Conservation (phyloP, 2,329 filamentous ascomycete genomes). For the Rhynchosporium secalis region DNA sequence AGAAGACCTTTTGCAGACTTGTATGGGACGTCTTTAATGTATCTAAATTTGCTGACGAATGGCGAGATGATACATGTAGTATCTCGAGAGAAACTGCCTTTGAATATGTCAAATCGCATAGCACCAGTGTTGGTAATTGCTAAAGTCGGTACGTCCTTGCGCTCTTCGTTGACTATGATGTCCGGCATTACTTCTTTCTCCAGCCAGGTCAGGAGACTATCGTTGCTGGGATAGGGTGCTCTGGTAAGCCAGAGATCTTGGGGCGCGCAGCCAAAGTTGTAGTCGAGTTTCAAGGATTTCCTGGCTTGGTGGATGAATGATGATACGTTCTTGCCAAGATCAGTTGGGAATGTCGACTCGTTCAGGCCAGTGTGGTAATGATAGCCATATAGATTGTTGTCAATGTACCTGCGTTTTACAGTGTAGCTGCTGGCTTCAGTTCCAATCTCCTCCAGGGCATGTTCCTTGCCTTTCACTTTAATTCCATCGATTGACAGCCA, state of each 20-base stretch:
- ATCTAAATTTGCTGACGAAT: conserved; percentile 77
- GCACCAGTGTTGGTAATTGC: conserved; percentile 86
- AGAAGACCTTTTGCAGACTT: conserved; percentile 68
- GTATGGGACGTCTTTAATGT: conserved; percentile 80
- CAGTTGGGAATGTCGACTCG: conserved; percentile 71
- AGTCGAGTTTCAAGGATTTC: conserved; percentile 68
- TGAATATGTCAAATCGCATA: conserved; percentile 93
- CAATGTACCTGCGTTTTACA: conserved; percentile 83
- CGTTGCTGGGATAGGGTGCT: conserved; percentile 67
- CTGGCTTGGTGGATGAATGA: conserved; percentile 69
- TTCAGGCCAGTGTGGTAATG: conserved; percentile 78
- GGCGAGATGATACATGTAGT: conserved; percentile 84
- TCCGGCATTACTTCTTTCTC: conserved; percentile 72
- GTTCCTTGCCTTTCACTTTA: conserved; percentile 34
- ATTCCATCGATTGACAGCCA: conserved; percentile 82
- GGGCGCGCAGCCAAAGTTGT: conserved; percentile 80
- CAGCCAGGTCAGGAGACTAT: conserved; percentile 82
- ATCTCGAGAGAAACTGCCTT: conserved; percentile 86
- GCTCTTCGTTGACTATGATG: conserved; percentile 56
- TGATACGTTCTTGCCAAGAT: conserved; percentile 71
- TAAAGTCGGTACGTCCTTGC: conserved; percentile 63
- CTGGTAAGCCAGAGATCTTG: conserved; percentile 79
- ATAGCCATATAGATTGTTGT: conserved; percentile 87
- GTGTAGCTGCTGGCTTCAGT: conserved; percentile 45
- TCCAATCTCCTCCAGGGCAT: conserved; percentile 35